phyloP scores from a whole-genome alignment of 2,329 filamentous ascomycete genomes.

The Fusarium sp. region DNA sequence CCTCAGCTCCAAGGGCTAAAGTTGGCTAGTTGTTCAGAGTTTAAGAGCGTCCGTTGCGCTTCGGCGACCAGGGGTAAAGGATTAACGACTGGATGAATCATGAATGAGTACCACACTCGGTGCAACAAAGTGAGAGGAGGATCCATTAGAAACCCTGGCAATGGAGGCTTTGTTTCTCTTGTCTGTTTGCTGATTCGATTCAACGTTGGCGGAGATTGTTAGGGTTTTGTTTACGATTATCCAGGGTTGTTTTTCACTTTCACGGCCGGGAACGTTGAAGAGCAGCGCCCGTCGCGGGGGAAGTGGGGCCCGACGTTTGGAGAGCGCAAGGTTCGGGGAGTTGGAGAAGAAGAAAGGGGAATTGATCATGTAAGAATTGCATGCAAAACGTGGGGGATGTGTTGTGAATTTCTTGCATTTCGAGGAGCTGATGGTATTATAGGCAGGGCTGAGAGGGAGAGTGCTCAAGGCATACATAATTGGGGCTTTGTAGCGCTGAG shows the following conservation, averaged over 20 bases:
- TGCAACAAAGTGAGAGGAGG: neutral
- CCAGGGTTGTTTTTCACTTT: neutral
- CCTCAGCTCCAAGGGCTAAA: slow-evolving; percentile 23
- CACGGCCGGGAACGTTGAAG: slow-evolving; percentile 8
- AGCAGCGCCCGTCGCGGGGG: slow-evolving; percentile 9
- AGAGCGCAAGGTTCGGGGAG: slow-evolving; percentile 23
- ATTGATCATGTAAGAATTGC: slow-evolving; percentile 1
- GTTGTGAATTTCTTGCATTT: no score
- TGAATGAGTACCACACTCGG: no score
- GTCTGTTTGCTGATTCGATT: neutral
- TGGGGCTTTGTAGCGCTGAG: neutral
- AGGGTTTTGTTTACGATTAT: neutral
- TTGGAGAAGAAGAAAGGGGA: slow-evolving; percentile 6
- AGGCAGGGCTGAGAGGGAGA: no score
- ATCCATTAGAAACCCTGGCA: neutral
- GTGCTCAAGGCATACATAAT: no score
- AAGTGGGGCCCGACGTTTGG: slow-evolving; percentile 22
- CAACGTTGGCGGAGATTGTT: slow-evolving; percentile 3
- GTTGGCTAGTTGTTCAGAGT: slow-evolving; percentile 4
- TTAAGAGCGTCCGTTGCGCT: no score
- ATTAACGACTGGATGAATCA: no score
- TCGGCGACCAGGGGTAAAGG: no score
- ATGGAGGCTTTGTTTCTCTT: slow-evolving; percentile 4
- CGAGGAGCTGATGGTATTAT: no score
- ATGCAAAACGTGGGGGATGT: neutral